A percentile compares a stretch with the other conserved stretches of the same genome.
phyloP scores from a whole-genome alignment of 768 basidiomycete genomes.

The Mycena leptocephala region DNA sequence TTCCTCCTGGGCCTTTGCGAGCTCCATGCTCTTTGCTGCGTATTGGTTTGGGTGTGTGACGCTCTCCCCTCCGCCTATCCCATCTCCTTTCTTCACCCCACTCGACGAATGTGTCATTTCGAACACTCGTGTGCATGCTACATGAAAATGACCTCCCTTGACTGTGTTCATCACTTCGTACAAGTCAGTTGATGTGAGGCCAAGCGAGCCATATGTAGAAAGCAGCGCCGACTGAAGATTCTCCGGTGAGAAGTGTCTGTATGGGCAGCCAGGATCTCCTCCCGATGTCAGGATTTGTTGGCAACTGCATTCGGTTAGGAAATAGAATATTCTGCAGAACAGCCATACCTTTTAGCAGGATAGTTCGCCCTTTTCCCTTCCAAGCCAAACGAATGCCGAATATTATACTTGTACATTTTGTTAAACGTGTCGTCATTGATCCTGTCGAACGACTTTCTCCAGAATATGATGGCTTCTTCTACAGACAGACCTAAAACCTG shows the following conservation, averaged over 20 bases:
- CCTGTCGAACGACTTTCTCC: conserved; percentile 88
- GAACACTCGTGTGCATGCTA: conserved; percentile 97
- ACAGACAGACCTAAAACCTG: conserved; percentile 94
- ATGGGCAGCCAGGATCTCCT: conserved; percentile 93
- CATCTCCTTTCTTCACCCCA: conserved; percentile 92
- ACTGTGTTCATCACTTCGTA: conserved; percentile 88
- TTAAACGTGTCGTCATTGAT: conserved; percentile 97
- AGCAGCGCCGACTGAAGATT: conserved; percentile 87
- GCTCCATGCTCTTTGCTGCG: conserved; percentile 80
- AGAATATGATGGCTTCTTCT: conserved; percentile 94
- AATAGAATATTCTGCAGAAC: not conserved
- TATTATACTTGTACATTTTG: conserved; percentile 98
- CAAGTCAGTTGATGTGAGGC: conserved; percentile 79
- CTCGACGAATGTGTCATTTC: conserved; percentile 87
- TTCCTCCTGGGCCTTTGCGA: conserved; percentile 62
- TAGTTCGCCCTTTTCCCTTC: conserved; percentile 98
- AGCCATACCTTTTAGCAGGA: conserved; percentile 85
- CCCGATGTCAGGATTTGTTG: conserved; percentile 85
- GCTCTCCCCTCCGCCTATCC: conserved; percentile 87
- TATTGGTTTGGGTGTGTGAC: conserved; percentile 97
- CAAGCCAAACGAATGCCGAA: conserved; percentile 94
- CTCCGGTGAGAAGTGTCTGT: conserved; percentile 88
- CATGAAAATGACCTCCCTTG: conserved; percentile 89
- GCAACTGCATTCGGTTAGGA: conserved; percentile 70
- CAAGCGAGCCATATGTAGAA: conserved; percentile 75